These are phyloP conservation scores for Solanum sitiens DNA, from an alignment of 257 asterid species.

Conservation along the genomic window DNA sequence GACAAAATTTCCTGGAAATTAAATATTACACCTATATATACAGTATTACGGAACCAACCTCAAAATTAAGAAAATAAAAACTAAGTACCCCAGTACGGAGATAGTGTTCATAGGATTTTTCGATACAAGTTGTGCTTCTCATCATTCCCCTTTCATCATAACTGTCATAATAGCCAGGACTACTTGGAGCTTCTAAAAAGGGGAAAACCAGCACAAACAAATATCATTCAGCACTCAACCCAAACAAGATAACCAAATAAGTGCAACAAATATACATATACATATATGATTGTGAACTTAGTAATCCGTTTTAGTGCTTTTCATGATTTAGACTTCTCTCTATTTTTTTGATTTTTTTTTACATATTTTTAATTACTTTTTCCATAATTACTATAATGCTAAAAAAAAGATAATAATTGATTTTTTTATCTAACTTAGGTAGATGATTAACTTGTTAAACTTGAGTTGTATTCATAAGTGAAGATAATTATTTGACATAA, in stretches of 20 bases:
- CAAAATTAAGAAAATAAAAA: not conserved
- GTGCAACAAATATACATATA: not conserved
- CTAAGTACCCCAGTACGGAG: constrained; percentile 44
- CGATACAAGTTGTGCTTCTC: constrained; percentile 54
- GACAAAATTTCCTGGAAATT: constrained; percentile 41
- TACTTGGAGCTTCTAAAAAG: constrained; percentile 41
- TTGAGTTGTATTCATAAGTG: not conserved
- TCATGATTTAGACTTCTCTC: too few species aligned
- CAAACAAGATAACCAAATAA: not conserved
- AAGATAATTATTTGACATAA: too few species aligned
- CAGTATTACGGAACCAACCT: not conserved
- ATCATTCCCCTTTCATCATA: constrained; percentile 48
- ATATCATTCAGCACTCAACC: not conserved
- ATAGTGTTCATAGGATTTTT: constrained; percentile 77
- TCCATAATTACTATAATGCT: too few species aligned
- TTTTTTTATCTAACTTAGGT: not conserved
- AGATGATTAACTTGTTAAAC: not conserved
- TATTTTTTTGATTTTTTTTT: too few species aligned
- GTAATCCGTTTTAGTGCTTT: not conserved
- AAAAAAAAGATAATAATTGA: not conserved
- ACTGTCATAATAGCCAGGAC: constrained; percentile 35
- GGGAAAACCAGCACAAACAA: not conserved
- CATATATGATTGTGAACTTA: not conserved
- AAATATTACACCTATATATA: not conserved
- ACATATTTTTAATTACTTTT: not conserved